These are phyloP conservation scores for Saccharum officinarum DNA, from an alignment of 176 grass and related monocot species.

Conservation along the genomic window DNA sequence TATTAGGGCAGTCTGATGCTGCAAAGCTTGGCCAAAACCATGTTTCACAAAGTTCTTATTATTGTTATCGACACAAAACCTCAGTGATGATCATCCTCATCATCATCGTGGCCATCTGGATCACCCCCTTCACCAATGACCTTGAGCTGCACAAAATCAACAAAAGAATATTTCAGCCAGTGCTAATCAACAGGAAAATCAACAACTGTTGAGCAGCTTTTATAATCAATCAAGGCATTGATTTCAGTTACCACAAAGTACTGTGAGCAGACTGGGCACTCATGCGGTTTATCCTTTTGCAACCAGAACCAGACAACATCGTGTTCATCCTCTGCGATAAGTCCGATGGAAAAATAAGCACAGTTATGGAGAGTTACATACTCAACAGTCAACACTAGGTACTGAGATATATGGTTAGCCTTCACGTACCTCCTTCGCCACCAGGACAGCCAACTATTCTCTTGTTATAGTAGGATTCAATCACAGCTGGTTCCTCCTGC, in stretches of 20 bases:
- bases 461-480: constrained; percentile 87
- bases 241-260: constrained; percentile 76
- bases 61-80: background rate
- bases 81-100: constrained; percentile 63
- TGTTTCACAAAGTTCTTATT: constrained; percentile 47
- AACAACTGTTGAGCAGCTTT: background rate
- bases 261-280: constrained; percentile 90
- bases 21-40: constrained; percentile 33
- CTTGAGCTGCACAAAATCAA: constrained; percentile 65
- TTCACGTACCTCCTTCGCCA: constrained; percentile 75
- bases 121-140: constrained; percentile 83
- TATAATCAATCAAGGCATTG: background rate
- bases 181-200: background rate
- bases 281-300: constrained; percentile 89
- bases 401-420: background rate
- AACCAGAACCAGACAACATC: constrained; percentile 99
- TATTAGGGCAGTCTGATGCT: constrained; percentile 32
- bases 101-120: constrained; percentile 63
- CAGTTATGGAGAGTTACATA: background rate
- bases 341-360: no score
- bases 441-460: constrained; percentile 91
- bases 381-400: background rate
- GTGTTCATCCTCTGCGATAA: constrained; percentile 93
- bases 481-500: constrained; percentile 64
- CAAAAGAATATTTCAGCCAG: background rate